These are phyloP conservation scores for Triticum dicoccoides DNA, from an alignment of 176 grass and related monocot genomes.

Conservation along the genomic window DNA sequence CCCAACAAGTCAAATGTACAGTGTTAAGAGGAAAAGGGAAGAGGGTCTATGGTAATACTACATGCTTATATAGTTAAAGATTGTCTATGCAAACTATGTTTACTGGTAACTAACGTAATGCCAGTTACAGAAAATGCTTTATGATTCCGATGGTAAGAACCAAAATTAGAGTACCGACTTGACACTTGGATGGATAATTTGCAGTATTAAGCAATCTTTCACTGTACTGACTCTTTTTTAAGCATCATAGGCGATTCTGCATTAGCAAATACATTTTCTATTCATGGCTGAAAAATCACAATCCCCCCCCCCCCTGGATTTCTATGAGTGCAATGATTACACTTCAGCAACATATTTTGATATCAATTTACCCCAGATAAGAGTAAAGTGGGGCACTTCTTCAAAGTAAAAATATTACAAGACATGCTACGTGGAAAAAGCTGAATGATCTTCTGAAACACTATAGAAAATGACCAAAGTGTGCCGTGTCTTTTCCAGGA, in stretches of 20 bases:
- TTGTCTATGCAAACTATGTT: background rate
- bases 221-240: background rate
- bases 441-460: background rate
- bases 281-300: background rate
- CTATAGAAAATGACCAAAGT: background rate
- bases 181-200: background rate
- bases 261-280: background rate
- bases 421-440: background rate
- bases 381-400: background rate
- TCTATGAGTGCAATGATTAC: background rate
- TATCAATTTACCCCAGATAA: background rate
- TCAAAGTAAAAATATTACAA: background rate
- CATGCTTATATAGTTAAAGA: background rate
- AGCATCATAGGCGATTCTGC: background rate
- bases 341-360: background rate
- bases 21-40: background rate
- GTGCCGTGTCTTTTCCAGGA: background rate
- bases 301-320: background rate
- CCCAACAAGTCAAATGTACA: background rate
- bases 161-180: slow-evolving; percentile 2
- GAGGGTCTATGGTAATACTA: background rate
- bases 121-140: background rate
- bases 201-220: background rate
- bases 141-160: background rate
- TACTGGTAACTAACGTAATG: background rate